Base-by-base conservation (phyloP, 2,329 filamentous ascomycete genomes). In the Botrytis aclada region DNA sequence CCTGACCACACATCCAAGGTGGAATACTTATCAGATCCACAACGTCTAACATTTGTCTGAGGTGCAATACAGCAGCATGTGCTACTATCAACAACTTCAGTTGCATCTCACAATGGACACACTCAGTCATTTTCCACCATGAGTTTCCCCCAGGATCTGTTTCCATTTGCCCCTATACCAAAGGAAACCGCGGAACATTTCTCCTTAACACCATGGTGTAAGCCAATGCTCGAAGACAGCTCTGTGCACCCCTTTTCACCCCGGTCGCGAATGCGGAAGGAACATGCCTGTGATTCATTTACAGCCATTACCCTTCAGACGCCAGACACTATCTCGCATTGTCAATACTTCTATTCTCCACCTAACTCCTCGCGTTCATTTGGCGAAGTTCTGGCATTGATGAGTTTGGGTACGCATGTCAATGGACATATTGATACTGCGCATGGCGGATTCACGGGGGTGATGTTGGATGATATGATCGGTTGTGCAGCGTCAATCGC, bases 391-490 rank as follows among this genome's bases (percentile, higher is more conserved):
- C 18, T 78, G 3, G 54, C 63, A 1, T 45, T 79, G 20, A 16
- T 79, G 8, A 75, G 79, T 18, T 80, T 90, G 1, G 88, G 87
- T 3, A 76, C 82, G 14, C 85, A 84, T 22, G 75, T 91, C 51
- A 87, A 88, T 75, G 89, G 89, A 1, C 86, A 87, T 77, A 80
- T 85, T 4, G 81, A 83, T 16, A 83, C 88, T 4, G 81, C 83
- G n/a, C 89, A 92, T 78, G 89, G 89, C 34, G 89, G 89, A 1
- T 84, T 91, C 56, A 83, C 88, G 4, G 84, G 85, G 4, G 83
- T 86, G 0, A 77, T 91, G 25, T 77, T 91, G 16, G 89, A 92
- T 77, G 89, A 91, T 77, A 81, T 83, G 14, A 85, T 87, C 77
- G 77, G 77, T 0, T 74, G 56, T 45, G 73, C 72, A 8, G 72